Evolutionary conservation across 148 eudicot species (phyloP).

Genomic region (Rhododendron griersonianum): DNA sequence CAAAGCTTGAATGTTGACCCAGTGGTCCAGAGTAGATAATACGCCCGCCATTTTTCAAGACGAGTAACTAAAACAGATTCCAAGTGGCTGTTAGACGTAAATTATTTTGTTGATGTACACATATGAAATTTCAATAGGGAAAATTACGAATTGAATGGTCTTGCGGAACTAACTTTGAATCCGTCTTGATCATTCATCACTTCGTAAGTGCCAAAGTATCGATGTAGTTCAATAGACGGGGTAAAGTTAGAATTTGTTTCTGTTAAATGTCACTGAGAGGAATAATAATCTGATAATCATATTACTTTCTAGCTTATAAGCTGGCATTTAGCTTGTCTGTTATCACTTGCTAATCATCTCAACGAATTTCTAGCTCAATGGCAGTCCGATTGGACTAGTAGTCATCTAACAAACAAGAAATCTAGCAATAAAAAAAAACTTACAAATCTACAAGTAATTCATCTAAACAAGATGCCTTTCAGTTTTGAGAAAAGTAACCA

Average conservation of each 20-base stretch:
- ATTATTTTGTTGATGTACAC: not conserved
- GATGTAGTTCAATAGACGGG: not conserved
- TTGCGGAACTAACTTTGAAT: not conserved
- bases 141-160: not conserved
- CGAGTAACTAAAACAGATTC: slow-evolving; percentile 46
- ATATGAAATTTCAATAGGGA: not conserved
- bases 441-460: not conserved
- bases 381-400: not conserved
- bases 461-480: not conserved
- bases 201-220: not conserved
- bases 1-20: slow-evolving; percentile 52
- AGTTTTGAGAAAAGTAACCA: not conserved
- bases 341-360: not conserved
- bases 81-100: not conserved
- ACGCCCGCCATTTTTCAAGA: slow-evolving; percentile 63
- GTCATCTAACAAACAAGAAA: not conserved
- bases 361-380: not conserved
- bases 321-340: not conserved
- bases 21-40: slow-evolving; percentile 75
- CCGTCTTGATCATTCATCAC: not conserved
- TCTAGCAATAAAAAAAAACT: not conserved
- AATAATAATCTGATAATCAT: not conserved
- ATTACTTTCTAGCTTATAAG: not conserved
- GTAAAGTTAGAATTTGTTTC: not conserved
- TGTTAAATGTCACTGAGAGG: not conserved